Base-by-base conservation (phyloP, 163 green algal genomes). In the Prototheca wickerhamii region DNA sequence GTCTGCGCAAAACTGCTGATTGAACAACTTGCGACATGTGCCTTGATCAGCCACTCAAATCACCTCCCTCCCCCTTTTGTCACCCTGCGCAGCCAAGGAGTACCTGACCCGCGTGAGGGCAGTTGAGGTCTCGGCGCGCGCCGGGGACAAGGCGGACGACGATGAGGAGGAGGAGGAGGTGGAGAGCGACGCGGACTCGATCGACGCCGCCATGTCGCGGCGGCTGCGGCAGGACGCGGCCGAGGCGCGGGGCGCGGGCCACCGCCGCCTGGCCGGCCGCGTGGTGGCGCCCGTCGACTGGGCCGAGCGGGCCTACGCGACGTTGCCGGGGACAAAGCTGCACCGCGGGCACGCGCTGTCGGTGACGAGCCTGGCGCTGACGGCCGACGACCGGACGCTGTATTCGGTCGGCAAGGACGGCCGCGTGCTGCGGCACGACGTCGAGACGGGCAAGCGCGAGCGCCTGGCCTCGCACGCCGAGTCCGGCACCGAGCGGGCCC, bases 321-420 rank as follows among this genome's bases (percentile, higher is more conserved):
- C 30, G 37, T 28, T 46, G 17, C 52, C 43, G 6, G 69, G 64
- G 26, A 21, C 25, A 15, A 32, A 26, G 31, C 34, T 79, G 29
- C 58, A 76, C 5, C 59, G 82, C 12, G 83, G 75, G 1, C 83
- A 89, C 58, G 57, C 70, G 33, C 69, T 83, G 51, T 46, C 82
- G 2, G 84, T 89, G 0, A 96, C 91, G 35, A 86, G 82, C 1
- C 42, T 96, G 2, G 78, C 83, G 3, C 72, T 98, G 4, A 82
- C 76, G 1, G 7, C 67, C 0, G 89, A 96, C 69, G 91, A 95
- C 42, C 26, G 26, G 1, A 80, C 64, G 0, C 79, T 78, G 0
- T 96, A 79, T 57, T 86, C 82, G 3, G 86, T 91, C 4, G 83
- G 72, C 28, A 98, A 98, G 63, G 87, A 96, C 57, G 91, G 91